Conservation (phyloP, 2,329 filamentous ascomycete genomes). For the Aspergillus hortae region DNA sequence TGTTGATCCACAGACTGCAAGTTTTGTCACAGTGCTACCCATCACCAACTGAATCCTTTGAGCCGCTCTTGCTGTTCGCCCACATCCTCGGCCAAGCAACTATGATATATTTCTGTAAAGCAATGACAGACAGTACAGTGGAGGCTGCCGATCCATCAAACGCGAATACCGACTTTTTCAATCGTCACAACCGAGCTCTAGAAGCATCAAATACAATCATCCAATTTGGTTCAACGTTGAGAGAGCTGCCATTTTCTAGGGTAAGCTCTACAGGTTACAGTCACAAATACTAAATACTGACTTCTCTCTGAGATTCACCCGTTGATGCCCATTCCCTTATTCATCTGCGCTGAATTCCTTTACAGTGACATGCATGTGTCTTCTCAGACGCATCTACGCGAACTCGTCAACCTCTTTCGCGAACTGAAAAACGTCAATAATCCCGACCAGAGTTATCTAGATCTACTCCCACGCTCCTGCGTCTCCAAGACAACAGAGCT, state of each 20-base stretch:
- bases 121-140: neutral
- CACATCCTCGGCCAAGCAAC: constrained; percentile 16
- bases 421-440: constrained; percentile 18
- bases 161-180: neutral
- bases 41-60: constrained; percentile 8
- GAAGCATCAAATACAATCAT: constrained; percentile 11
- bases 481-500: neutral
- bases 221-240: constrained; percentile 4
- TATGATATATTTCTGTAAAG: constrained; percentile 16
- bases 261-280: constrained; percentile 1
- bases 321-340: constrained; percentile 20
- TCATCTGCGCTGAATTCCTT: constrained; percentile 20
- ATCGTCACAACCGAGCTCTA: constrained; percentile 11
- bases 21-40: constrained; percentile 13
- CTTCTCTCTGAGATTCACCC: constrained; percentile 15
- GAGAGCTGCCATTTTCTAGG: constrained; percentile 11
- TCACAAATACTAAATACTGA: neutral
- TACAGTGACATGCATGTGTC: constrained; percentile 9
- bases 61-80: constrained; percentile 16
- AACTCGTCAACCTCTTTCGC: constrained; percentile 11
- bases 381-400: constrained; percentile 8
- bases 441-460: constrained; percentile 1
- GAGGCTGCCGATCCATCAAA: neutral
- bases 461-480: constrained; percentile 4
- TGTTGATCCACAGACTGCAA: constrained; percentile 15